A percentile compares a stretch with the other conserved stretches of the same genome.
Conservation (phyloP, 192 early-diverging fungal genomes). For the Podila epicladia region DNA sequence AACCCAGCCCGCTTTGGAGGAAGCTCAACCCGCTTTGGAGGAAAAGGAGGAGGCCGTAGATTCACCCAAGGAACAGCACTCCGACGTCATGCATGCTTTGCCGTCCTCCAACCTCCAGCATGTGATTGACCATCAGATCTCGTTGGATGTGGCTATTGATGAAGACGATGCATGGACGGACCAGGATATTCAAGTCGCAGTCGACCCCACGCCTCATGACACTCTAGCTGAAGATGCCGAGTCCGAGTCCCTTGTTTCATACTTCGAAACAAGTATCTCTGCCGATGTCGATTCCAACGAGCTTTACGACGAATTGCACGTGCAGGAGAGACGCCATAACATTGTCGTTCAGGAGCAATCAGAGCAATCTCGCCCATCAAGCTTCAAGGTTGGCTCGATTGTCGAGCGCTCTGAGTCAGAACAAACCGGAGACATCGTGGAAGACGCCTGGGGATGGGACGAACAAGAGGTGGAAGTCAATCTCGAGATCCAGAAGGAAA, state of each 20-base stretch:
- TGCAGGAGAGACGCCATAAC: too few species aligned
- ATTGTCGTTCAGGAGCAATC: too few species aligned
- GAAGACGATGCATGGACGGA: slow-evolving; percentile 17
- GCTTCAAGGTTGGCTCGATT: slow-evolving; percentile 10
- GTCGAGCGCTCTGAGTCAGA: neutral
- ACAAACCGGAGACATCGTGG: neutral
- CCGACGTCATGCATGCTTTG: neutral
- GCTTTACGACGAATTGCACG: too few species aligned
- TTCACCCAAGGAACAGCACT: too few species aligned
- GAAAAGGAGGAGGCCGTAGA: neutral
- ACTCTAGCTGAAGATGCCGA: neutral
- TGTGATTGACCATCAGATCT: neutral
- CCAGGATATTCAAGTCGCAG: neutral
- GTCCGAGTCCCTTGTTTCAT: neutral
- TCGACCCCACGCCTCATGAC: neutral
- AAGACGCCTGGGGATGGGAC: slow-evolving; percentile 50
- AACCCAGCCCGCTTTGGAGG: neutral
- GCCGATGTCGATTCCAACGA: too few species aligned
- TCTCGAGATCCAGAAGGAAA: slow-evolving; percentile 10
- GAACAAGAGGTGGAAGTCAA: slow-evolving; percentile 18
- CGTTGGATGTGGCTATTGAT: neutral
- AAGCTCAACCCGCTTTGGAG: neutral
- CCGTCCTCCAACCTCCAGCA: too few species aligned
- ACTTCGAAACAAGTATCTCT: neutral
- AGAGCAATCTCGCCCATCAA: neutral